phyloP scores from a whole-genome alignment of 1,284 basidiomycete species.

The Pseudozyma hubeiensis region DNA sequence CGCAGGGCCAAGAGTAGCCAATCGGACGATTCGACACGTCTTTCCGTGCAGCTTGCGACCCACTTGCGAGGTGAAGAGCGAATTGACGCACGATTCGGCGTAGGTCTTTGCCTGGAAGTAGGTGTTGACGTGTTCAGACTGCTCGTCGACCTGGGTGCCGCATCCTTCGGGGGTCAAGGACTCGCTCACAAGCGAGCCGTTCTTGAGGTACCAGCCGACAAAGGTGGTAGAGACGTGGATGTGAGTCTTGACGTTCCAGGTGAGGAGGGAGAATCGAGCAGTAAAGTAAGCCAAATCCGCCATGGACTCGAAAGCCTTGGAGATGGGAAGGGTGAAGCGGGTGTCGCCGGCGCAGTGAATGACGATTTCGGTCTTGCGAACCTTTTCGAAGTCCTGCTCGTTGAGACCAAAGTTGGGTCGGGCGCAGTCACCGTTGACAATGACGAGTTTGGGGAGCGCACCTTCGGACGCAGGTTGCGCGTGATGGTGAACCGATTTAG shows the following conservation, averaged over 20 bases:
- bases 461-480: slow-evolving; percentile 22
- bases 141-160: slow-evolving; percentile 35
- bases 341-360: slow-evolving; percentile 53
- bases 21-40: slow-evolving; percentile 43
- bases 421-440: slow-evolving; percentile 48
- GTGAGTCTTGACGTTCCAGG: slow-evolving; percentile 52
- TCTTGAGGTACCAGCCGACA: slow-evolving; percentile 46
- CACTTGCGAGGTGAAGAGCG: slow-evolving; percentile 45
- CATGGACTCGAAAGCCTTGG: slow-evolving; percentile 41
- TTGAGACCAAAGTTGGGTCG: slow-evolving; percentile 44
- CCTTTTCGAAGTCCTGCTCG: slow-evolving; percentile 36
- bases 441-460: slow-evolving; percentile 33
- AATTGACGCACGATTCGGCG: slow-evolving; percentile 47
- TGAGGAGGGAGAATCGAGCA: slow-evolving; percentile 46
- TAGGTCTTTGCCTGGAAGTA: slow-evolving; percentile 55
- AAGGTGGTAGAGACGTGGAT: slow-evolving; percentile 54
- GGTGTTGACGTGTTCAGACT: slow-evolving; percentile 47
- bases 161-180: slow-evolving; percentile 33
- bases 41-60: slow-evolving; percentile 48
- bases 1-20: slow-evolving; percentile 46
- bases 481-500: slow-evolving; percentile 41
- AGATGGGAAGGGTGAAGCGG: slow-evolving; percentile 42
- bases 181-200: slow-evolving; percentile 48
- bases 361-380: slow-evolving; percentile 50
- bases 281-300: slow-evolving; percentile 49